Percentiles rank a stretch among this genome's conserved stretches.
phyloP scores from a whole-genome alignment of 495 filamentous ascomycete genomes.

The Penicillium soppii region DNA sequence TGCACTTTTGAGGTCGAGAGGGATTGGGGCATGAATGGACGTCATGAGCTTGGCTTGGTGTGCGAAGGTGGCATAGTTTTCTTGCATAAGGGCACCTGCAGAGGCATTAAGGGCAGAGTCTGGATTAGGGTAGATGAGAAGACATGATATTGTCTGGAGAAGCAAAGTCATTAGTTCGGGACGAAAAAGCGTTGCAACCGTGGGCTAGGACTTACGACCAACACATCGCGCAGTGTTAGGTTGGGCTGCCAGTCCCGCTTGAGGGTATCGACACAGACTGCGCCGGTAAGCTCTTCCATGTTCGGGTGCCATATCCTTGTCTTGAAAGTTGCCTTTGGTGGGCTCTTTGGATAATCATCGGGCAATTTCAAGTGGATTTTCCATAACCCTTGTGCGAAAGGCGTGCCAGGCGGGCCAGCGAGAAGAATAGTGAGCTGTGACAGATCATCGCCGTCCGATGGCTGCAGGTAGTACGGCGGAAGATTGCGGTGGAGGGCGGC shows the following conservation, averaged over 20 bases:
- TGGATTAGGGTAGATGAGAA: conserved; percentile 72
- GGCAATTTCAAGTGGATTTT: conserved; percentile 64
- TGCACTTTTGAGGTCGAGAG: conserved; percentile 37
- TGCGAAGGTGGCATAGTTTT: conserved; percentile 61
- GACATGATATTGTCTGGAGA: conserved; percentile 61
- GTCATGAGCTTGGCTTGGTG: conserved; percentile 66
- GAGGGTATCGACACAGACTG: conserved; percentile 70
- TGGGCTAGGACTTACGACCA: conserved; percentile 46
- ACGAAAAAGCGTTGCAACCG: neutral
- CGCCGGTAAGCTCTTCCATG: conserved; percentile 63
- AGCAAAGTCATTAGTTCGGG: neutral
- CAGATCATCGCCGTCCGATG: conserved; percentile 55
- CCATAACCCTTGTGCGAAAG: conserved; percentile 61
- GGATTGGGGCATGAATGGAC: conserved; percentile 61
- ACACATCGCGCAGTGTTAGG: conserved; percentile 61
- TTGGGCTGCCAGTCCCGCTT: conserved; percentile 67
- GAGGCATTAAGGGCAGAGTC: conserved; percentile 68
- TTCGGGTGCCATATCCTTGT: conserved; percentile 75
- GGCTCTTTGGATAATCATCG: conserved; percentile 59
- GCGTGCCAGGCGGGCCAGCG: conserved; percentile 62
- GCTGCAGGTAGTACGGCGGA: conserved; percentile 68
- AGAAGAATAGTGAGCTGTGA: conserved; percentile 60
- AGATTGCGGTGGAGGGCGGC: conserved; percentile 55
- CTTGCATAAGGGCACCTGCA: conserved; percentile 60
- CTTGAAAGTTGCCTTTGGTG: conserved; percentile 65